Evolutionary conservation across 2,329 filamentous ascomycete species (phyloP).

Genomic region (Camptophora hylomeconis): DNA sequence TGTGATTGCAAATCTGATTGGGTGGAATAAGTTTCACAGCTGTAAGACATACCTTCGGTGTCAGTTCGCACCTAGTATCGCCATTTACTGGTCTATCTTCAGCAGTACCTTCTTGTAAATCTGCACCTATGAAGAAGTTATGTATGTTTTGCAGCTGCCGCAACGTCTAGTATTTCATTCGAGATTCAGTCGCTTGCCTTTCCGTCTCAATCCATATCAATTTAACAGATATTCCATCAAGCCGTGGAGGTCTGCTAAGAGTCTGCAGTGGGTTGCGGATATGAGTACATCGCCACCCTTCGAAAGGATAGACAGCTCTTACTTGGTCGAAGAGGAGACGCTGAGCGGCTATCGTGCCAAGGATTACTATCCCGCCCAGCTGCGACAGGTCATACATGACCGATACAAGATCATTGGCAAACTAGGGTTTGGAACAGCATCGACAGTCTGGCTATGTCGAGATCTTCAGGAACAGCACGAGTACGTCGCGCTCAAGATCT

Average conservation of each 20-base stretch:
- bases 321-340: constrained; percentile 3
- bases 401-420: constrained; percentile 5
- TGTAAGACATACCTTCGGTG: too few species aligned
- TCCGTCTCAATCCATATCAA: neutral
- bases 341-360: constrained; percentile 45
- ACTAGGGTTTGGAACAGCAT: constrained; percentile 4
- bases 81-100: too few species aligned
- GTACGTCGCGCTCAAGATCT: constrained; percentile 9
- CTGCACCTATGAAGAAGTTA: neutral
- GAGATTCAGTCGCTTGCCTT: neutral
- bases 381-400: constrained; percentile 2
- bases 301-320: constrained; percentile 1
- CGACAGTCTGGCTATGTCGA: constrained; percentile 3
- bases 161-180: constrained; percentile 1
- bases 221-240: too few species aligned
- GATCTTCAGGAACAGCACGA: constrained; percentile 2
- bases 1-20: too few species aligned
- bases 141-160: neutral
- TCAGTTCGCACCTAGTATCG: too few species aligned
- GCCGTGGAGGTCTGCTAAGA: too few species aligned
- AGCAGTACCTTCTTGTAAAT: too few species aligned
- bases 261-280: neutral
- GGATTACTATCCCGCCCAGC: constrained; percentile 50
- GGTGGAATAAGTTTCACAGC: too few species aligned
- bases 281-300: neutral